phyloP scores from a whole-genome alignment of 495 filamentous ascomycete species.

The Xylaria palmicola region DNA sequence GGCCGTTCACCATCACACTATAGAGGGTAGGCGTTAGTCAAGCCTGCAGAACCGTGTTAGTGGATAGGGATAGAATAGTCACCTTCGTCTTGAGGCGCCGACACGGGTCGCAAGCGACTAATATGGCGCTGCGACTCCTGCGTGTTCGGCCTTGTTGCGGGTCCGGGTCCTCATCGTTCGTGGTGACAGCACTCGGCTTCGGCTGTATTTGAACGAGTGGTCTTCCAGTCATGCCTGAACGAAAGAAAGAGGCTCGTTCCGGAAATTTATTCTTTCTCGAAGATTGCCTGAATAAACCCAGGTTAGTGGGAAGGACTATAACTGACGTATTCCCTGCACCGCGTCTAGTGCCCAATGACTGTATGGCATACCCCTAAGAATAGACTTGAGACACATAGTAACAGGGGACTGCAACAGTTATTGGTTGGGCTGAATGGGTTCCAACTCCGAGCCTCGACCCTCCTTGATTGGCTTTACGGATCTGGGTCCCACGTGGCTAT shows the following conservation, averaged over 20 bases:
- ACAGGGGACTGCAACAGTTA: not conserved
- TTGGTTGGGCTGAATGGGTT: not conserved
- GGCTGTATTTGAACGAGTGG: slow-evolving; percentile 1
- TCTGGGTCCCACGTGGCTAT: not conserved
- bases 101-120: slow-evolving; percentile 10
- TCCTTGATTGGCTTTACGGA: not conserved
- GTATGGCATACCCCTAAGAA: not conserved
- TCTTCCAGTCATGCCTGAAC: not conserved
- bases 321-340: not conserved
- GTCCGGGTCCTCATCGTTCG: not conserved
- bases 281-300: not conserved
- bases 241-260: not conserved
- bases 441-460: not conserved
- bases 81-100: slow-evolving; percentile 11
- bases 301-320: not conserved
- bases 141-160: not conserved
- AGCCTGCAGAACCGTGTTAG: not conserved
- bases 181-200: not conserved
- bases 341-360: not conserved
- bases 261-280: not conserved
- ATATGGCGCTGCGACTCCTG: not conserved
- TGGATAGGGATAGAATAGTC: not conserved
- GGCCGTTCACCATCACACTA: slow-evolving; percentile 13
- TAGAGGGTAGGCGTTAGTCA: not conserved
- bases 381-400: not conserved